Evolutionary conservation across 1,284 basidiomycete genomes (phyloP).

Genomic region (Schizophyllum amplum): DNA sequence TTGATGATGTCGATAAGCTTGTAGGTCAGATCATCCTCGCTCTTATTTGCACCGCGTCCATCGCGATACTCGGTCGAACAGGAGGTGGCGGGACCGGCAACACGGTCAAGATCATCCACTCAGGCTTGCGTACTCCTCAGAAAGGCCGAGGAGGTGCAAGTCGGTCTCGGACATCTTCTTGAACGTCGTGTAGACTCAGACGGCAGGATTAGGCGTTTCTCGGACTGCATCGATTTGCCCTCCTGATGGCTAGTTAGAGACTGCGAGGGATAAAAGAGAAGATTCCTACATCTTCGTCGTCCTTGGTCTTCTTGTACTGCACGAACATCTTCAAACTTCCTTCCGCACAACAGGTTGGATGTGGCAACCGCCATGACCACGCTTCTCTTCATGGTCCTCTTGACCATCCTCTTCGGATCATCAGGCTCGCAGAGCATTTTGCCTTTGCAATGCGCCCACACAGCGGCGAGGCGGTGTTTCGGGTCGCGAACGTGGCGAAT

Average conservation of each 20-base stretch:
- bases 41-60: constrained; percentile 92
- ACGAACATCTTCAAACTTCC: constrained; percentile 91
- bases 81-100: constrained; percentile 97
- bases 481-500: constrained; percentile 82
- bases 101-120: constrained; percentile 99
- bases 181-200: constrained; percentile 85
- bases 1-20: constrained; percentile 98
- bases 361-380: constrained; percentile 93
- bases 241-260: constrained; percentile 44
- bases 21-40: constrained; percentile 98
- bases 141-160: constrained; percentile 87
- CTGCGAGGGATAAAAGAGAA: constrained; percentile 3
- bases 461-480: constrained; percentile 81
- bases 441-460: constrained; percentile 81
- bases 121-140: constrained; percentile 95
- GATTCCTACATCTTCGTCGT: constrained; percentile 81
- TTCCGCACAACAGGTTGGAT: constrained; percentile 88
- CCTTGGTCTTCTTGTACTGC: constrained; percentile 91
- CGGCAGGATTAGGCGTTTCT: constrained; percentile 84
- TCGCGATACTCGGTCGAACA: constrained; percentile 94
- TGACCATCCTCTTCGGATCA: constrained; percentile 77
- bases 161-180: constrained; percentile 92
- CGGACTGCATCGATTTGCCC: constrained; percentile 78
- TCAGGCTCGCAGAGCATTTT: constrained; percentile 85
- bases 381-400: constrained; percentile 71